Evolutionary conservation across 805 yeast species (phyloP), one percentile per base, ranked within the genome.

Genomic region (Saitoella complicata): DNA sequence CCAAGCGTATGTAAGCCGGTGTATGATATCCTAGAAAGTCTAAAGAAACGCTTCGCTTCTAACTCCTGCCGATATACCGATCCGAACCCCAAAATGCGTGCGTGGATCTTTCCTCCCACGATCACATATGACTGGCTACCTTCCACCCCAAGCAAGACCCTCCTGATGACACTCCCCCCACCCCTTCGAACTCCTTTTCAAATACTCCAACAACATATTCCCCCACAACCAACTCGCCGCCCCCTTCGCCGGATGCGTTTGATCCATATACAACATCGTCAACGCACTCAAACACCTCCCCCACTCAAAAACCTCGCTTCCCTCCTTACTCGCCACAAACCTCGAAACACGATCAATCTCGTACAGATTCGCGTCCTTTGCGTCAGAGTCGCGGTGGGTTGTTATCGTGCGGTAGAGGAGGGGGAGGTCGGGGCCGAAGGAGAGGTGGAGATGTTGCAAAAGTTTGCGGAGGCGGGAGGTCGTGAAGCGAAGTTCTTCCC

Each of bases 221-320:
- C 35, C 42, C 41, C 45, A 49, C 7, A 43, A 38, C 42, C 39
- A 42, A 12, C 45, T 39, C 38, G 45, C 34, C n/a, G 47, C 37
- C 11, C 48, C 50, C 31, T 39, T 35, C 29, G 34, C 37, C 37
- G 42, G 11, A 29, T 49, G 52, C 11, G 47, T 42, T 34, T 41
- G 44, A 38, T 49, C 52, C 21, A 38, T 32, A 33, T 39, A 44
- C 40, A 39, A 44, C n/a, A 33, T 35, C 3, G 36, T 32, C 31
- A 36, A 47, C 5, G 48, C 50, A 10, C 39, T 41, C n/a, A 39
- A 34, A 21, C 45, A 34, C 37, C 37, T 33, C 6, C 45, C 49
- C 51, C 51, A 48, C n/a, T 48, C 51, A 33, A 48, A 48, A 13
- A 48, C 45, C 33, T 47, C 51, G 29, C 46, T n/a, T 3, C 44